Evolutionary conservation across 179 eudicot species (phyloP).

Genomic region (Drosera spatulata): DNA sequence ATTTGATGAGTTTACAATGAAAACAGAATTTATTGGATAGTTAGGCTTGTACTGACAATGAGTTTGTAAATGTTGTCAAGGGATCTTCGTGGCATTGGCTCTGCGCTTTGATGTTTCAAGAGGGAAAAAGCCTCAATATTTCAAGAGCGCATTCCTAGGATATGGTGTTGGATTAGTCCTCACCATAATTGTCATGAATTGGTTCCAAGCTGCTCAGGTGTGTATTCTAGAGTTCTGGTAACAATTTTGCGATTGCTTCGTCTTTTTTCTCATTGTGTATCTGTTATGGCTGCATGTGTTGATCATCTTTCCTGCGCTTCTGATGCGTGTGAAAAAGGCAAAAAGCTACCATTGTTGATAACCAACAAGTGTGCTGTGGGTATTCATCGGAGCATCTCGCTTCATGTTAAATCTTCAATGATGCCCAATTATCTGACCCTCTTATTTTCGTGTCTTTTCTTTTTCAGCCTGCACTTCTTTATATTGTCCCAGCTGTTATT

Average conservation of each 20-base stretch:
- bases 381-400: background rate
- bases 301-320: too few species aligned
- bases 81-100: constrained; percentile 97
- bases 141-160: constrained; percentile 86
- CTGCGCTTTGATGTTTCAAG: constrained; percentile 93
- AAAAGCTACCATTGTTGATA: too few species aligned
- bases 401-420: background rate
- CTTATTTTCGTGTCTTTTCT: background rate
- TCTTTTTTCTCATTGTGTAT: background rate
- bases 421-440: background rate
- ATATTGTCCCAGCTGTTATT: constrained; percentile 86
- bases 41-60: background rate
- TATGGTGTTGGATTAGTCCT: constrained; percentile 64
- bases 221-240: constrained; percentile 2
- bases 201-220: constrained; percentile 99
- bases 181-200: constrained; percentile 92
- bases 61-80: constrained; percentile 24
- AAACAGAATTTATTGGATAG: background rate
- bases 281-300: too few species aligned
- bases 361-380: background rate
- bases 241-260: background rate
- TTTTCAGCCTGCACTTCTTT: constrained; percentile 90
- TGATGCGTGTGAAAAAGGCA: too few species aligned
- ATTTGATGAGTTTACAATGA: too few species aligned
- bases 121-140: constrained; percentile 80